Percentiles rank a stretch among this genome's conserved stretches.
These are phyloP conservation scores for Penicillium manginii DNA, from an alignment of 495 filamentous ascomycete species.

Conservation along the genomic window DNA sequence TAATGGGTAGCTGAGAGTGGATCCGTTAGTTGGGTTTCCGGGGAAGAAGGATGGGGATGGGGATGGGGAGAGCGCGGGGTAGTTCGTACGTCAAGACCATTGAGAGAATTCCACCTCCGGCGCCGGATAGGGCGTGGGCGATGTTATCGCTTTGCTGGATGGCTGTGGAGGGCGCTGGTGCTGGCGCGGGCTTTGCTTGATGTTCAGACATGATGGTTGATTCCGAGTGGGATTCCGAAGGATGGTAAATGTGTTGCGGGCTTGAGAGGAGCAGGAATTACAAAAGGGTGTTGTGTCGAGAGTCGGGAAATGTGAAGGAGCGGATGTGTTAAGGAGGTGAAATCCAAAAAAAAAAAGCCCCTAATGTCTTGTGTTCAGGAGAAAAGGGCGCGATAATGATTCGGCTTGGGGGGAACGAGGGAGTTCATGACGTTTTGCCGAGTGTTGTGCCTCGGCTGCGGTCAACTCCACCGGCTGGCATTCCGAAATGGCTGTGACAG, in stretches of 20 bases:
- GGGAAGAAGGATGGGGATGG: not conserved
- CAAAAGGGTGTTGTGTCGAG: not conserved
- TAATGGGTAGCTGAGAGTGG: slow-evolving; percentile 76
- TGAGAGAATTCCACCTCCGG: slow-evolving; percentile 89
- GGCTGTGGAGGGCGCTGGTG: slow-evolving; percentile 44
- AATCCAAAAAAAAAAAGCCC: too few relatives aligned
- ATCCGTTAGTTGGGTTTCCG: slow-evolving; percentile 16
- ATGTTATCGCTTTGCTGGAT: slow-evolving; percentile 86
- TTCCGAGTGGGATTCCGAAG: not conserved
- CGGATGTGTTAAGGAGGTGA: slow-evolving; percentile 10
- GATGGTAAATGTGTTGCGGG: not conserved
- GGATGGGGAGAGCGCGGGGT: slow-evolving; percentile 16
- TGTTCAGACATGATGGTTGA: slow-evolving; percentile 41
- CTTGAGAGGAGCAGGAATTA: not conserved
- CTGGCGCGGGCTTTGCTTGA: slow-evolving; percentile 30
- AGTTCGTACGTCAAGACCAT: slow-evolving; percentile 84
- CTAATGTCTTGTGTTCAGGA: slow-evolving; percentile 1
- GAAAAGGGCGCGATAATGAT: slow-evolving; percentile 37
- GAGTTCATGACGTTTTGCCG: slow-evolving; percentile 53
- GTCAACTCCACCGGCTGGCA: slow-evolving; percentile 18
- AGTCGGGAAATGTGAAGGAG: slow-evolving; percentile 17
- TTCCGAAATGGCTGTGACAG: slow-evolving; percentile 16
- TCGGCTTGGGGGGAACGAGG: slow-evolving; percentile 33
- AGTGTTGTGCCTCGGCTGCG: slow-evolving; percentile 46
- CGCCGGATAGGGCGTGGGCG: slow-evolving; percentile 84